phyloP scores from a whole-genome alignment of 768 basidiomycete genomes.

The Mycena alexandri region DNA sequence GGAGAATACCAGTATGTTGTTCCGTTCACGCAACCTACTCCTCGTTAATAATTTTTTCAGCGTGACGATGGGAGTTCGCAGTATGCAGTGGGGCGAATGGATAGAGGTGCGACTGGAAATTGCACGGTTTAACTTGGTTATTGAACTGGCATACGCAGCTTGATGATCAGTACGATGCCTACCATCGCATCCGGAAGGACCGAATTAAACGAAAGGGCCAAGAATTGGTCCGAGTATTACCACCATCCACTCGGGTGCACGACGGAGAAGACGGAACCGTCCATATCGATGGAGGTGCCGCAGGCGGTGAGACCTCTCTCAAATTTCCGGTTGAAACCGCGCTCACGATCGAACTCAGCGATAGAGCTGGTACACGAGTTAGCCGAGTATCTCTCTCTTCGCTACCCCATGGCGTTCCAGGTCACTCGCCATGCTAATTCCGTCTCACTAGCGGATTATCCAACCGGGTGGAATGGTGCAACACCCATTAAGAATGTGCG shows the following conservation, averaged over 20 bases:
- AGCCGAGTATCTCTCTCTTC: conserved; percentile 72
- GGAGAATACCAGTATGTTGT: conserved; percentile 71
- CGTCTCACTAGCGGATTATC: conserved; percentile 9
- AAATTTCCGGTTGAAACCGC: neutral
- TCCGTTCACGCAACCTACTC: conserved; percentile 11
- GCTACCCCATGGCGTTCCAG: conserved; percentile 70
- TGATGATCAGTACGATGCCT: conserved; percentile 45
- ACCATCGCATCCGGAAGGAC: conserved; percentile 69
- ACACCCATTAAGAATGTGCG: conserved; percentile 65
- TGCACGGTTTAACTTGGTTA: too few species aligned
- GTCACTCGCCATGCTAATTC: conserved; percentile 57
- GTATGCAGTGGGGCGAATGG: conserved; percentile 80
- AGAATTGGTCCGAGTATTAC: conserved; percentile 61
- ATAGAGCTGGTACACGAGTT: conserved; percentile 78
- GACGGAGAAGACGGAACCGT: conserved; percentile 53
- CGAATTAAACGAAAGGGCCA: conserved; percentile 66
- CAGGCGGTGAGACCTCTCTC: conserved; percentile 50
- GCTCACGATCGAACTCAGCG: conserved; percentile 51
- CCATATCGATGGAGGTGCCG: conserved; percentile 51
- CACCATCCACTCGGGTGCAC: conserved; percentile 33
- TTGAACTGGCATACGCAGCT: conserved; percentile 8
- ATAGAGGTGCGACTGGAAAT: conserved; percentile 64
- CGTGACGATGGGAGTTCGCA: conserved; percentile 77
- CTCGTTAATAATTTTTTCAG: conserved; percentile 46
- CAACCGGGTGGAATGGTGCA: conserved; percentile 58